Conservation (phyloP, 257 asterid species). For the Solanum chmielewskii region DNA sequence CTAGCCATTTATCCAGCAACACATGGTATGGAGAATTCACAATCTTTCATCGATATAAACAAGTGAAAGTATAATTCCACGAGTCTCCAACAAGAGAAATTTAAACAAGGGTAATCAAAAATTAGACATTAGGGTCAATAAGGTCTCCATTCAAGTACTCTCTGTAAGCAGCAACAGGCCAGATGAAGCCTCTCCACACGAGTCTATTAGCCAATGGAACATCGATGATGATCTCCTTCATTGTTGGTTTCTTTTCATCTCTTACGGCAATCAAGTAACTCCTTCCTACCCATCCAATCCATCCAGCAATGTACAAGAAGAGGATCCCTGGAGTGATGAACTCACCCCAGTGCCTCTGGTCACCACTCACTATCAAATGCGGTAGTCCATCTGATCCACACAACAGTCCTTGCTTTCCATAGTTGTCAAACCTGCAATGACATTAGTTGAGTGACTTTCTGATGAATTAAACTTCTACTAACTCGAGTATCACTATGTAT, state of each 20-base stretch:
- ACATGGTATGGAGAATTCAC: background rate
- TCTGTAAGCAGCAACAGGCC: slow-evolving; percentile 98
- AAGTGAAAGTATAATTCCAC: background rate
- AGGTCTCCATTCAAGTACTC: slow-evolving; percentile 85
- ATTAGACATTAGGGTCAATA: slow-evolving; percentile 68
- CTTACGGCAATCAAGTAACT: slow-evolving; percentile 90
- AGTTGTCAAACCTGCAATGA: slow-evolving; percentile 55
- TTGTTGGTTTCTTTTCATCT: slow-evolving; percentile 81
- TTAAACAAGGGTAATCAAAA: background rate
- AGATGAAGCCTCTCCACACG: slow-evolving; percentile 82
- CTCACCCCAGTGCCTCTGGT: slow-evolving; percentile 97
- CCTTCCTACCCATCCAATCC: slow-evolving; percentile 98
- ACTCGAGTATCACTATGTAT: background rate
- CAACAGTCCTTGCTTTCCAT: slow-evolving; percentile 72
- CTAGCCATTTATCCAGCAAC: background rate
- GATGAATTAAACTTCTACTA: background rate
- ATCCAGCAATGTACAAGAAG: slow-evolving; percentile 88
- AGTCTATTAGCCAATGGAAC: slow-evolving; percentile 76
- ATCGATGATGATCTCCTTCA: slow-evolving; percentile 95
- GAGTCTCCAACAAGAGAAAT: background rate
- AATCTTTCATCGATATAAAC: background rate
- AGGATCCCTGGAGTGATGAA: slow-evolving; percentile 88
- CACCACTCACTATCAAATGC: slow-evolving; percentile 96
- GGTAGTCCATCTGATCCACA: slow-evolving; percentile 96
- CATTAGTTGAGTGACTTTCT: background rate